Evolutionary conservation across 345 rosid genomes (phyloP).

Genomic region (Sonneratia alba): DNA sequence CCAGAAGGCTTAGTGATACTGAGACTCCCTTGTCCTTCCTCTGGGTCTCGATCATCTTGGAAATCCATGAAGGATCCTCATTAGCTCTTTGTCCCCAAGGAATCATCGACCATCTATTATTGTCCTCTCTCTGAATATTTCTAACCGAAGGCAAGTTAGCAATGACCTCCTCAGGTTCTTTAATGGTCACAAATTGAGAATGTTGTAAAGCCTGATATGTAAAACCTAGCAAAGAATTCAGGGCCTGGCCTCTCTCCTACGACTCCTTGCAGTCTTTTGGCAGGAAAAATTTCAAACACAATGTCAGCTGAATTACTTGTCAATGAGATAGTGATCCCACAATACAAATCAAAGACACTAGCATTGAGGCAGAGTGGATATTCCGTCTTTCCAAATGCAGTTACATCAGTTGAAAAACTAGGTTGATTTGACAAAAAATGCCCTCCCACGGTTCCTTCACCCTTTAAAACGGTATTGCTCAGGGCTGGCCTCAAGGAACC

Average conservation of each 20-base stretch:
- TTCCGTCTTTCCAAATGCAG: slow-evolving; percentile 50
- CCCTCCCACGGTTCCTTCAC: slow-evolving; percentile 85
- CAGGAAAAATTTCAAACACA: slow-evolving; percentile 30
- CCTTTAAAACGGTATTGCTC: slow-evolving; percentile 65
- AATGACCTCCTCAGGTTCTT: slow-evolving; percentile 12
- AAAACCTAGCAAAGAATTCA: slow-evolving; percentile 8
- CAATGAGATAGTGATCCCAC: slow-evolving; percentile 25
- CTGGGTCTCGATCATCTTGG: slow-evolving; percentile 44
- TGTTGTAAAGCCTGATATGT: slow-evolving; percentile 16
- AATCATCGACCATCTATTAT: slow-evolving; percentile 17
- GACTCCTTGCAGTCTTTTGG: slow-evolving; percentile 21
- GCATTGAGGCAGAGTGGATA: slow-evolving; percentile 81
- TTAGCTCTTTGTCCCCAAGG: slow-evolving; percentile 26
- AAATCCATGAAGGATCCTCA: slow-evolving; percentile 52
- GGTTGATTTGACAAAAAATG: slow-evolving; percentile 40
- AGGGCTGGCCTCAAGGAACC: slow-evolving; percentile 65
- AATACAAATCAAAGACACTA: slow-evolving; percentile 19
- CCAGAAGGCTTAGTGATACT: slow-evolving; percentile 41
- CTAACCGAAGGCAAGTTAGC: background rate
- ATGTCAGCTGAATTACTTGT: slow-evolving; percentile 16
- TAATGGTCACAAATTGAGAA: slow-evolving; percentile 17
- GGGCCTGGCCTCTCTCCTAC: slow-evolving; percentile 13
- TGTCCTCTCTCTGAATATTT: slow-evolving; percentile 13
- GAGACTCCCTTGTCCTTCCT: slow-evolving; percentile 49
- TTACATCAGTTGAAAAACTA: slow-evolving; percentile 51